Evolutionary conservation across 2,329 filamentous ascomycete genomes (phyloP), one percentile per base, ranked within the genome.

Genomic region (Pestalotiopsis sp.): DNA sequence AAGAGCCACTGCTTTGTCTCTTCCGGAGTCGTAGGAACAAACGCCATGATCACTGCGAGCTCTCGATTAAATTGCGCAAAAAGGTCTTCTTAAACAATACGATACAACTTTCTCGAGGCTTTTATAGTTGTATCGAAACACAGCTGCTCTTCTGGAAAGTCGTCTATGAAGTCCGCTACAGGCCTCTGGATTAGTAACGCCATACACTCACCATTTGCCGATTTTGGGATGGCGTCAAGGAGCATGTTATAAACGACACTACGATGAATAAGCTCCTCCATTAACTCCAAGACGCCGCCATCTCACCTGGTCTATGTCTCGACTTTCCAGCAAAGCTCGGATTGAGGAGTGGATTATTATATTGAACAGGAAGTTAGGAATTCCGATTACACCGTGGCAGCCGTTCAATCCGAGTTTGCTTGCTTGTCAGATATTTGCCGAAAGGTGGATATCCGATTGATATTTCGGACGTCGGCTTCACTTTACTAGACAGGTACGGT

Each of bases 1-100:
- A 68, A 49, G 17, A 74, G 70, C 71, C 71, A 73, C 49, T 68
- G 58, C 59, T 66, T 66, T 49, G 70, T 63, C 66, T 74, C 72
- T n/a, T 67, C 39, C 62, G n/a, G 64, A 20, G 70, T 71, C 1
- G 69, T 70, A 7, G 73, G 73, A 31, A 74, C 68, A 52, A 73
- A 74, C 57, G 72, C 69, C 73, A 74, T 74, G 27, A 11, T 57
- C 23, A 13, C 64, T 20, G 7, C 20, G n/a, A 64, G 20, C 5
- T 49, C 38, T 38, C n/a, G 27, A 23, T 17, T 6, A 13, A 63
- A 5, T 7, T n/a, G 45, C 20, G 45, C 5, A 52, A 20, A 20
- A 52, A 3, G 7, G 4, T 2, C 13, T 11, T 23, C 12, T 7
- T 39, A 4, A 5, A 11, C 39, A 52, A 27, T 7, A 36, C 12